A percentile compares a stretch with the other conserved stretches of the same genome.
phyloP scores from a whole-genome alignment of 371 early-diverging fungal species.

The Syncephalastrum racemosum region DNA sequence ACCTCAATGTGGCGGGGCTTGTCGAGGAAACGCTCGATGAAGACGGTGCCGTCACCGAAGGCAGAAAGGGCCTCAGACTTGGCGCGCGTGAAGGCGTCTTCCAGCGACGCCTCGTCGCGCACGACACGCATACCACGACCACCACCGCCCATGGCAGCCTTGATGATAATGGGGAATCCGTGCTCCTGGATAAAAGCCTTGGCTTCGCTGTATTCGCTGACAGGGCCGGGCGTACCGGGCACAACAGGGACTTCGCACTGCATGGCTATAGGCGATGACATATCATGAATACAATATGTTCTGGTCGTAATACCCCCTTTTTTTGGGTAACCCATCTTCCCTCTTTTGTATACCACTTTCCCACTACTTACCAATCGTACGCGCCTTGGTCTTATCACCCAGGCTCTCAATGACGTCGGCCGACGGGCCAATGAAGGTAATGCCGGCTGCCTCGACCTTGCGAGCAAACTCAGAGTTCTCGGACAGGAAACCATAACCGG shows the following conservation, averaged over 20 bases:
- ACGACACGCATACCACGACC: slow-evolving; percentile 98
- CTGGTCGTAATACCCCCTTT: slow-evolving; percentile 29
- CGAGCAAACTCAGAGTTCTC: slow-evolving; percentile 91
- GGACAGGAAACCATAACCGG: slow-evolving; percentile 90
- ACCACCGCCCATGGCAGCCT: slow-evolving; percentile 97
- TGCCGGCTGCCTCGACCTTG: slow-evolving; percentile 87
- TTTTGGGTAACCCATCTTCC: slow-evolving; percentile 3
- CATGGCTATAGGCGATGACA: slow-evolving; percentile 53
- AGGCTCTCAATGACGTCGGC: slow-evolving; percentile 84
- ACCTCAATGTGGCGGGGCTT: slow-evolving; percentile 97
- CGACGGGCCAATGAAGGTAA: slow-evolving; percentile 89
- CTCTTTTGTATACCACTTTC: slow-evolving; percentile 7
- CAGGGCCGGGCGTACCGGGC: slow-evolving; percentile 87
- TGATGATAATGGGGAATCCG: slow-evolving; percentile 95
- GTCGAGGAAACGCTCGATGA: slow-evolving; percentile 92
- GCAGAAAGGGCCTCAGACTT: slow-evolving; percentile 87
- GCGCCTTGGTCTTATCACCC: slow-evolving; percentile 96
- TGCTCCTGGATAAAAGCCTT: slow-evolving; percentile 73
- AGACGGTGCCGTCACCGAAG: slow-evolving; percentile 95
- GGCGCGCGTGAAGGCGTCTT: slow-evolving; percentile 78
- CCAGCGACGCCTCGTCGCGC: slow-evolving; percentile 62
- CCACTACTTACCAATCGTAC: slow-evolving; percentile 63
- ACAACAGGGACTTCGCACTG: slow-evolving; percentile 83
- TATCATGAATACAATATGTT: neutral
- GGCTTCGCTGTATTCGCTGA: slow-evolving; percentile 65